These are phyloP conservation scores for Planoprotostelium fungivorum DNA, from an alignment of 78 protist genomes.

Conservation along the genomic window DNA sequence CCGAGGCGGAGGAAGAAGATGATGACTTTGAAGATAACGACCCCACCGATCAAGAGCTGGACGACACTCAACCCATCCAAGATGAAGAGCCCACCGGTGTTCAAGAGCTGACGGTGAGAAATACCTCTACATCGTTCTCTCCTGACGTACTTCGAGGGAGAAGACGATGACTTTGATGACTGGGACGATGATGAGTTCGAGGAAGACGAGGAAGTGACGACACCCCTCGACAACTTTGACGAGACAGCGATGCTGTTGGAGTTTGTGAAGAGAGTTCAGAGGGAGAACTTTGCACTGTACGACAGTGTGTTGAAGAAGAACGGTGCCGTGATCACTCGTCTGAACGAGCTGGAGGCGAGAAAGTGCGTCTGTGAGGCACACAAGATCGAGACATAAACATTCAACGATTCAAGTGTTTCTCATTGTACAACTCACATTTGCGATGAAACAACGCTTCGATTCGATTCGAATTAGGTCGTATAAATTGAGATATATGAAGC, in stretches of 20 bases:
- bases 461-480: no score
- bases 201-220: not conserved
- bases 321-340: not conserved
- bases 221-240: not conserved
- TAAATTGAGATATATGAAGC: no score
- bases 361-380: not conserved
- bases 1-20: slow-evolving; percentile 12
- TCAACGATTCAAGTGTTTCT: no score
- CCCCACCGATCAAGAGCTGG: slow-evolving; percentile 34
- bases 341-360: not conserved
- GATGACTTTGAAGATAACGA: slow-evolving; percentile 30
- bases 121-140: not conserved
- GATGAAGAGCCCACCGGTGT: slow-evolving; percentile 19
- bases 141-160: not conserved
- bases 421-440: no score
- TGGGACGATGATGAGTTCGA: slow-evolving; percentile 10
- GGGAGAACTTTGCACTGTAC: not conserved
- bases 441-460: no score
- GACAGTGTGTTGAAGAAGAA: not conserved
- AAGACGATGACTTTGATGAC: not conserved
- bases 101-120: slow-evolving; percentile 13
- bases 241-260: not conserved
- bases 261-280: not conserved
- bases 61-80: no score
- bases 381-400: no score